These are phyloP conservation scores for Fusarium sp. DNA, from an alignment of 2,329 filamentous ascomycete species.

Conservation along the genomic window DNA sequence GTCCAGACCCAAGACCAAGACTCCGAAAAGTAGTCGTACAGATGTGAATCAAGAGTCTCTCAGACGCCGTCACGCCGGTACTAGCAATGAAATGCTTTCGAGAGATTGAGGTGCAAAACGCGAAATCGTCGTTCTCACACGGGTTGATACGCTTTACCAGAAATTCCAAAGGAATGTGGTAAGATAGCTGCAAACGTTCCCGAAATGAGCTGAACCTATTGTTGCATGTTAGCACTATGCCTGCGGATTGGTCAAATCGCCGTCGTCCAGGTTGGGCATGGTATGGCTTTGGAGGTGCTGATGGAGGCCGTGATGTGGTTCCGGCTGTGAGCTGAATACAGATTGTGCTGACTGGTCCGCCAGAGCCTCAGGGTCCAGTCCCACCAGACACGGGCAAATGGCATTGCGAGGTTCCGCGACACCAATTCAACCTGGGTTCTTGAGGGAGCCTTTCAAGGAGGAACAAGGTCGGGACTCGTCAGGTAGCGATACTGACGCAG, in stretches of 20 bases:
- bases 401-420: neutral
- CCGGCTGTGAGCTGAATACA: neutral
- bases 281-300: neutral
- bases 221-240: slow-evolving; percentile 37
- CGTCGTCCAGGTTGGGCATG: slow-evolving; percentile 1
- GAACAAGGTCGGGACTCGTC: neutral
- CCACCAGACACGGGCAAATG: neutral
- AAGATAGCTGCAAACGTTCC: slow-evolving; percentile 52
- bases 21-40: slow-evolving; percentile 52
- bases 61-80: slow-evolving; percentile 55
- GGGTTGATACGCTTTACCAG: slow-evolving; percentile 48
- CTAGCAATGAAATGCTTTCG: slow-evolving; percentile 48
- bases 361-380: neutral
- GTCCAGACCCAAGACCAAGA: slow-evolving; percentile 51
- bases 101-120: slow-evolving; percentile 41
- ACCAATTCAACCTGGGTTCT: neutral
- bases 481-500: neutral
- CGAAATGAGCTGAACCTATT: slow-evolving; percentile 54
- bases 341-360: neutral
- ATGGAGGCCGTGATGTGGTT: neutral
- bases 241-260: neutral
- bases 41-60: slow-evolving; percentile 49
- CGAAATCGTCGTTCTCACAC: slow-evolving; percentile 42
- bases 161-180: slow-evolving; percentile 55
- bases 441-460: neutral